Evolutionary conservation across 2,329 filamentous ascomycete species (phyloP).

Genomic region (Coniochaeta prunicola): DNA sequence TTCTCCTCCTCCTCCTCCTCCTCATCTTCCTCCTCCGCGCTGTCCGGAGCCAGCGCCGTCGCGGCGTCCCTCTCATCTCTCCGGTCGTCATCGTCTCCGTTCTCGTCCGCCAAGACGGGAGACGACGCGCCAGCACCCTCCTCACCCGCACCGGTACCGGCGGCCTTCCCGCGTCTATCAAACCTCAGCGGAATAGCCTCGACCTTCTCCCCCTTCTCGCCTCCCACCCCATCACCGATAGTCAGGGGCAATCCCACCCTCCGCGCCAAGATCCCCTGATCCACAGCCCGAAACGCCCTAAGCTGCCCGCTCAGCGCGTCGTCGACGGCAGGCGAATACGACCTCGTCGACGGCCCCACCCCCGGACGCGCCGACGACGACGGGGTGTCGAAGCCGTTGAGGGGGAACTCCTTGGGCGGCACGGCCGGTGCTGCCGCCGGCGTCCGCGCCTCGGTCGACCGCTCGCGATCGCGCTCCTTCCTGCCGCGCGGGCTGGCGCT

Average conservation of each 20-base stretch:
- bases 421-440: conserved; percentile 5
- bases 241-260: conserved; percentile 44
- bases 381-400: conserved; percentile 26
- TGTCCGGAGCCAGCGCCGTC: conserved; percentile 14
- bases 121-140: conserved; percentile 5
- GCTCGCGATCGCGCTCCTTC: conserved; percentile 30
- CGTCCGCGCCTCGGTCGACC: conserved; percentile 16
- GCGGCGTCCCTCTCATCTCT: conserved; percentile 6
- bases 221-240: conserved; percentile 6
- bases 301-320: conserved; percentile 40
- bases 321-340: conserved; percentile 31
- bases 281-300: conserved; percentile 55
- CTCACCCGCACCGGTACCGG: conserved; percentile 11
- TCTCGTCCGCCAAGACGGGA: conserved; percentile 1
- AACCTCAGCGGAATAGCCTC: conserved; percentile 41
- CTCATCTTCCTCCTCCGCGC: conserved; percentile 19
- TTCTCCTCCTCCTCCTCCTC: conserved; percentile 12
- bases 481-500: conserved; percentile 41
- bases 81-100: conserved; percentile 11
- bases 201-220: conserved; percentile 17
- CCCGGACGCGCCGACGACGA: conserved; percentile 16
- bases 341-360: conserved; percentile 17
- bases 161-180: too few relatives aligned
- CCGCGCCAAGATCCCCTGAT: conserved; percentile 52
- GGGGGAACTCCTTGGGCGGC: conserved; percentile 34